These are phyloP conservation scores for Cadophora malorum DNA, from an alignment of 2,329 filamentous ascomycete genomes.

Conservation along the genomic window DNA sequence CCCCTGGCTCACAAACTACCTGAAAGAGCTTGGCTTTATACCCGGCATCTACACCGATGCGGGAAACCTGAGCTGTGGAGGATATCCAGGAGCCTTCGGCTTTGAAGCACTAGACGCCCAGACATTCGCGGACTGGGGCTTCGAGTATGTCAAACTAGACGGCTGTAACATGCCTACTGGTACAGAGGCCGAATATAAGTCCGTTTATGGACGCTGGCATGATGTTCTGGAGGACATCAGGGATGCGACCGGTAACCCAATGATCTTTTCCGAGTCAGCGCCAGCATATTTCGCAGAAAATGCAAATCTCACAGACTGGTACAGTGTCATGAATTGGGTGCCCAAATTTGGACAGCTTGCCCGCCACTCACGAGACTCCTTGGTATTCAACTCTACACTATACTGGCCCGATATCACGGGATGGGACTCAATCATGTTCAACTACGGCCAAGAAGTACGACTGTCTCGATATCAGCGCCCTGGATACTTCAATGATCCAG, in stretches of 20 bases:
- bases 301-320: constrained; percentile 49
- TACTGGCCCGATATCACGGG: constrained; percentile 41
- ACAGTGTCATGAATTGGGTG: constrained; percentile 54
- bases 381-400: constrained; percentile 39
- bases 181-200: constrained; percentile 49
- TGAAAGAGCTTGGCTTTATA: constrained; percentile 65
- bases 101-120: constrained; percentile 64
- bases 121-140: constrained; percentile 60
- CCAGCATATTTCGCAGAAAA: constrained; percentile 57
- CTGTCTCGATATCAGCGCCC: constrained; percentile 45
- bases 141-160: constrained; percentile 66
- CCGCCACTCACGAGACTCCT: constrained; percentile 45
- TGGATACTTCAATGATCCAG: constrained; percentile 47
- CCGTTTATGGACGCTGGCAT: constrained; percentile 52
- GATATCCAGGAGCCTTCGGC: constrained; percentile 62
- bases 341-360: constrained; percentile 47
- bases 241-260: constrained; percentile 31
- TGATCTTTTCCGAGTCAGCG: constrained; percentile 49
- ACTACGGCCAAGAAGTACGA: constrained; percentile 50
- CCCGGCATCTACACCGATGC: constrained; percentile 69
- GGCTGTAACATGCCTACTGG: constrained; percentile 54
- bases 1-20: constrained; percentile 56
- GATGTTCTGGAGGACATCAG: constrained; percentile 41
- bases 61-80: constrained; percentile 53
- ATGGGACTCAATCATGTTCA: constrained; percentile 56